Base-by-base conservation (phyloP, 768 basidiomycete genomes). In the Auriscalpium orientale region DNA sequence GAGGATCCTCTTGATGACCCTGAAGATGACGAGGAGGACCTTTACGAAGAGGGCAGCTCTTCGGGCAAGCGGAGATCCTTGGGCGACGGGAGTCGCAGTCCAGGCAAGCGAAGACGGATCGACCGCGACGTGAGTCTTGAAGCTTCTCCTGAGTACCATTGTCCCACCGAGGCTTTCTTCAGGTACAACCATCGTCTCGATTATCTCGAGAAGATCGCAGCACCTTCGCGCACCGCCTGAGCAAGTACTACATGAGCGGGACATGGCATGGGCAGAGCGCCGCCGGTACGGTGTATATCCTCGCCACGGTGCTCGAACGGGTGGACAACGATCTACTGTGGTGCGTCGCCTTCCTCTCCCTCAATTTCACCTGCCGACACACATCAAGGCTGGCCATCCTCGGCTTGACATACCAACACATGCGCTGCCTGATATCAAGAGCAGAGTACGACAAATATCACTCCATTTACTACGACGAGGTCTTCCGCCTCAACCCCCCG, bases 271-370 rank as follows among this genome's bases (percentile, higher is more conserved):
- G 92, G 1, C 93, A 93, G 71, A 91, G 91, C 64, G 92, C 91
- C 8, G 84, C 94, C 10, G 87, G 88, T 21, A 88, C 87, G 33
- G 81, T 98, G 51, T 98, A 95, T 68, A 77, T 91, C 59, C 82
- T 99, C 3, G 91, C 95, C 10, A 92, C 88, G 5, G 79, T 85
- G n/a, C 79, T 98, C 9, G 93, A 95, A 64, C 83, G 95, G 36
- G 89, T 87, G 11, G 95, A 98, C 68, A 91, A 93, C 65, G 93
- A 98, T 68, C 77, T 95, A 8, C 75, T 98, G 47, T 99, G 97
- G 97, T 93, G 64, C 49, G 76, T 62, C 34, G 28, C 34, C 18
- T n/a, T 43, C 45, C 46, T 15, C 11, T 21, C 33, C n/a, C 28
- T 20, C 21, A 33, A 28, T 46, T 50, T 20, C 20, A 38, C 54